Conservation (phyloP, 2,329 filamentous ascomycete species). For the Penicillium sp. region DNA sequence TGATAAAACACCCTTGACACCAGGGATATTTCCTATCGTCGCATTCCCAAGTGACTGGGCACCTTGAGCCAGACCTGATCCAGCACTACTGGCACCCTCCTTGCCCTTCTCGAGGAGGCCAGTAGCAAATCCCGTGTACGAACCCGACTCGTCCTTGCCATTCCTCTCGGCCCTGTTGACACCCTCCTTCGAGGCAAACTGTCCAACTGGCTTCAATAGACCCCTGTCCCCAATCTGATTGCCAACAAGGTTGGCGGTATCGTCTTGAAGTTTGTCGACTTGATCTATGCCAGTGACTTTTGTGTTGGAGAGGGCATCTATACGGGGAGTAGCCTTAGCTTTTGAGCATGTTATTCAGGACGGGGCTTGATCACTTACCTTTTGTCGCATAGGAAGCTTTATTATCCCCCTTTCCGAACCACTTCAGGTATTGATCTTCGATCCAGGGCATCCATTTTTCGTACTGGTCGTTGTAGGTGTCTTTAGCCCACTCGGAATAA, state of each 20-base stretch:
- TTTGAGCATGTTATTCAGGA: background rate
- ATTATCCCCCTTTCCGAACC: conserved; percentile 59
- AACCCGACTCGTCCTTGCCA: conserved; percentile 57
- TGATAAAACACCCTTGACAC: conserved; percentile 3
- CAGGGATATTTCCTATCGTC: background rate
- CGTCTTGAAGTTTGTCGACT: conserved; percentile 56
- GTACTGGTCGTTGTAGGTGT: conserved; percentile 56
- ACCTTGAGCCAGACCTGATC: conserved; percentile 4
- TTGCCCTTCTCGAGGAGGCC: conserved; percentile 2
- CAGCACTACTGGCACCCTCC: conserved; percentile 3
- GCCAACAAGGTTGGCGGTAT: conserved; percentile 51
- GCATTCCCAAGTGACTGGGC: conserved; percentile 7
- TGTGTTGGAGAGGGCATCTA: conserved; percentile 55
- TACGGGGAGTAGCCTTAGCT: background rate
- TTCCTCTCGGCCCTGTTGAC: conserved; percentile 56
- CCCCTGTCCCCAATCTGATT: conserved; percentile 57
- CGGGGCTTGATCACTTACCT: conserved; percentile 36
- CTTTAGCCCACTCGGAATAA: conserved; percentile 44
- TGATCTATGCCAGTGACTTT: conserved; percentile 55
- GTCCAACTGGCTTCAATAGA: conserved; percentile 53
- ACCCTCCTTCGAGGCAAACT: conserved; percentile 54
- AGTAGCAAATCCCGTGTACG: conserved; percentile 30
- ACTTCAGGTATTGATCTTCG: conserved; percentile 57
- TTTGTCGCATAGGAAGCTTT: conserved; percentile 58
- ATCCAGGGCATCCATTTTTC: conserved; percentile 61